Evolutionary conservation across 2,329 filamentous ascomycete species (phyloP).

Genomic region (Colletotrichum phormii): DNA sequence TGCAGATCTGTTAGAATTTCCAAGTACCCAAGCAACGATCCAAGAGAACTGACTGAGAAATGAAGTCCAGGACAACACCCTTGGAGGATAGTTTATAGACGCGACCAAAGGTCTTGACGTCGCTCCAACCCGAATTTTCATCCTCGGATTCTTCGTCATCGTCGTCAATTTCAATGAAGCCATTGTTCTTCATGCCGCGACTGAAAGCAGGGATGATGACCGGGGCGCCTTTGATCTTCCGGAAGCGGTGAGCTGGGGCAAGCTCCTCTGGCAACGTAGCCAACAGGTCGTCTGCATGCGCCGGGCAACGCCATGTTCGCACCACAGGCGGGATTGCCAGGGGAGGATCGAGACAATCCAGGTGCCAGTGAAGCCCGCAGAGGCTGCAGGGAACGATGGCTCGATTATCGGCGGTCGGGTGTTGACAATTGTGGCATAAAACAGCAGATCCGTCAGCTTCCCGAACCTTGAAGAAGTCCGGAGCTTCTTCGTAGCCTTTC

Average conservation of each 20-base stretch:
- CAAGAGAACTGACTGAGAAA: slow-evolving; percentile 65
- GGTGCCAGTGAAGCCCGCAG: slow-evolving; percentile 87
- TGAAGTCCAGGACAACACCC: slow-evolving; percentile 78
- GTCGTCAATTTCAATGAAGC: slow-evolving; percentile 77
- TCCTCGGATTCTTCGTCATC: slow-evolving; percentile 70
- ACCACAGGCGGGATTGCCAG: slow-evolving; percentile 81
- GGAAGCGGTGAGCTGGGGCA: slow-evolving; percentile 70
- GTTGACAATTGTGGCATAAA: slow-evolving; percentile 81
- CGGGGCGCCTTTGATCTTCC: slow-evolving; percentile 67
- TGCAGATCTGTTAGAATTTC: slow-evolving; percentile 38
- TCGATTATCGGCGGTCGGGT: slow-evolving; percentile 70
- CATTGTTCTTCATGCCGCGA: slow-evolving; percentile 78
- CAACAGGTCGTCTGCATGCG: slow-evolving; percentile 84
- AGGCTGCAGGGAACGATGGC: slow-evolving; percentile 88
- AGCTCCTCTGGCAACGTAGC: slow-evolving; percentile 65
- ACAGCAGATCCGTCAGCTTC: slow-evolving; percentile 81
- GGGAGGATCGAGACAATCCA: slow-evolving; percentile 91
- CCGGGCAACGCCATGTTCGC: slow-evolving; percentile 88
- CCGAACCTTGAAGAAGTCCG: slow-evolving; percentile 75
- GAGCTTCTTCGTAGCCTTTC: slow-evolving; percentile 69
- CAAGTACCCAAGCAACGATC: neutral
- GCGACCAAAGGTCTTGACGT: slow-evolving; percentile 71
- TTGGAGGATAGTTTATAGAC: slow-evolving; percentile 72
- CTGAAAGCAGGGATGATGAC: slow-evolving; percentile 63
- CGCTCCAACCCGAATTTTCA: slow-evolving; percentile 67